These are phyloP conservation scores for Acarospora socialis DNA, from an alignment of 2,329 filamentous ascomycete species.

Conservation along the genomic window DNA sequence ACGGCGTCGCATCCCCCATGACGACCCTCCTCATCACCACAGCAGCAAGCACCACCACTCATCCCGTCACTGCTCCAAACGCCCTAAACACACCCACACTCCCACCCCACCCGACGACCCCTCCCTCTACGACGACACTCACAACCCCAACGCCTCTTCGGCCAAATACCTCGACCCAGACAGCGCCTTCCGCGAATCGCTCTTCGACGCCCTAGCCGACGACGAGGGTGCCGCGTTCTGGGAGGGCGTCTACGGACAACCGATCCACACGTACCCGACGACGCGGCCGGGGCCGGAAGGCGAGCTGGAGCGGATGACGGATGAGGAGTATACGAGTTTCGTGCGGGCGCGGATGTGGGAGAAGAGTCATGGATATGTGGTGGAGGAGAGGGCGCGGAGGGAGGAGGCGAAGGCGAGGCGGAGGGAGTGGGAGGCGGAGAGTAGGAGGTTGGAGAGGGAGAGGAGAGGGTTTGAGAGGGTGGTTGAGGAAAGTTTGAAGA, in stretches of 20 bases:
- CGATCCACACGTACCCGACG: constrained; percentile 59
- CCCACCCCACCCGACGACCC: constrained; percentile 8
- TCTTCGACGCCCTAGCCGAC: constrained; percentile 94
- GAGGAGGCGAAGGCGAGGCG: constrained; percentile 36
- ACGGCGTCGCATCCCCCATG: constrained; percentile 1
- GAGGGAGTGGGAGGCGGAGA: constrained; percentile 33
- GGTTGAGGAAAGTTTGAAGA: constrained; percentile 21
- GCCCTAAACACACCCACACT: constrained; percentile 1
- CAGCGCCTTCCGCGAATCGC: constrained; percentile 73
- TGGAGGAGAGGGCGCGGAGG: constrained; percentile 57
- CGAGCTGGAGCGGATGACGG: constrained; percentile 69
- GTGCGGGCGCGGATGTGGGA: constrained; percentile 92
- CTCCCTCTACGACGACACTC: constrained; percentile 2
- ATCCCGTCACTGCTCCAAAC: constrained; percentile 3
- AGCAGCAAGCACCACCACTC: neutral
- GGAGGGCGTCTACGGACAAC: constrained; percentile 93
- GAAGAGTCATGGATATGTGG: constrained; percentile 69
- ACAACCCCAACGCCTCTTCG: neutral
- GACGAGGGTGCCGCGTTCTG: constrained; percentile 93
- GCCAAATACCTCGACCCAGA: constrained; percentile 44
- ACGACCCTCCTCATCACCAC: constrained; percentile 6
- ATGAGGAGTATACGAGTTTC: constrained; percentile 80
- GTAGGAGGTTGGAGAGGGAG: constrained; percentile 25
- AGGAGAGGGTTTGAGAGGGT: constrained; percentile 24
- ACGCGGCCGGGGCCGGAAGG: constrained; percentile 22